These are phyloP conservation scores for Blastobotrys raffinosifermentans DNA, from an alignment of 1,139 yeast genomes.

Conservation along the genomic window DNA sequence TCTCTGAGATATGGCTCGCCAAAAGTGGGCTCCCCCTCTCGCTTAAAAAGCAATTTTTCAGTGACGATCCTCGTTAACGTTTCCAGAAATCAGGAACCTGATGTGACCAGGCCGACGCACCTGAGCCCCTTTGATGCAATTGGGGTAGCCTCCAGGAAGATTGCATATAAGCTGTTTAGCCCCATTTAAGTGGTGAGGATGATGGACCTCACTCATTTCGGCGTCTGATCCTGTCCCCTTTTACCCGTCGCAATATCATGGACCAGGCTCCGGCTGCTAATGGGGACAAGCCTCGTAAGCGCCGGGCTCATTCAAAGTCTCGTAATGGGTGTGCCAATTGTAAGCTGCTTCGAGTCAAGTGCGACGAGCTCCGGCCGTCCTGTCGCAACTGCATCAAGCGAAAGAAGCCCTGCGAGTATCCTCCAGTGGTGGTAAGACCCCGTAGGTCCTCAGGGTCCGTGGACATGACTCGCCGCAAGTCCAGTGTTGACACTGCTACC, in stretches of 20 bases:
- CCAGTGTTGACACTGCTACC: constrained; percentile 1
- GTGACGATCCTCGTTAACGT: too few species aligned
- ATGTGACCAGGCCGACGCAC: too few species aligned
- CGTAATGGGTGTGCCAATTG: constrained; percentile 78
- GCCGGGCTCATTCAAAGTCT: constrained; percentile 76
- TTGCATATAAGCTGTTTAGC: too few species aligned
- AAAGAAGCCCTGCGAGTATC: constrained; percentile 20
- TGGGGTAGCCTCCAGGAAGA: too few species aligned
- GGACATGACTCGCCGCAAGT: neutral
- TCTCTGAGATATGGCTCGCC: too few species aligned
- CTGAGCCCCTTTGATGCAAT: too few species aligned
- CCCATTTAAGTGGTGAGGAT: too few species aligned
- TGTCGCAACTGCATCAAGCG: constrained; percentile 55
- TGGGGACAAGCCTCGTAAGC: constrained; percentile 32
- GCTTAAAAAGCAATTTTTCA: too few species aligned
- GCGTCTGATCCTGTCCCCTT: neutral
- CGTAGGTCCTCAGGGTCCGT: neutral
- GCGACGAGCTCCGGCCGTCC: constrained; percentile 68
- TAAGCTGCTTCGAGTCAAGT: constrained; percentile 72
- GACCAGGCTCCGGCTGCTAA: too few species aligned
- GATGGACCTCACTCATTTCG: neutral
- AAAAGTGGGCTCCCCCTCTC: too few species aligned
- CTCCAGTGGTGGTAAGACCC: neutral
- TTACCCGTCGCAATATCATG: too few species aligned
- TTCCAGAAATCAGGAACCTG: too few species aligned